phyloP scores from a whole-genome alignment of 1,284 basidiomycete species.

The Prillingera fragicola region DNA sequence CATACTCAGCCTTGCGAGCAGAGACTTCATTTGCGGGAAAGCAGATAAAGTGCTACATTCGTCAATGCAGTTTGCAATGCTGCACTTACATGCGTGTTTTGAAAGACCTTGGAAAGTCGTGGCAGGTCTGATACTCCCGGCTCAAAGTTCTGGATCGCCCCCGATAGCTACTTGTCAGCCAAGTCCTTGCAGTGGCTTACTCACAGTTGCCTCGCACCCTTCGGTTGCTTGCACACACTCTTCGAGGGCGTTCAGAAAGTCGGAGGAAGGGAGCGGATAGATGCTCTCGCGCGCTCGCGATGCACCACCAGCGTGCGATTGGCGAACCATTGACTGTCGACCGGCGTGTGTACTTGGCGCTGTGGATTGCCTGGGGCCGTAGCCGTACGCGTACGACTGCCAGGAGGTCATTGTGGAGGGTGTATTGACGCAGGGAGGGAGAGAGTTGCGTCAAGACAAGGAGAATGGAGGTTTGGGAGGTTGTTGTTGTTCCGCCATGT shows the following conservation, averaged over 20 bases:
- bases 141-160: slow-evolving; percentile 24
- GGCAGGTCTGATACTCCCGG: slow-evolving; percentile 41
- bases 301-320: too few relatives aligned
- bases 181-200: neutral
- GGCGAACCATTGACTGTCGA: too few relatives aligned
- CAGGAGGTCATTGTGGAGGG: too few relatives aligned
- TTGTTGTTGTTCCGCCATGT: too few relatives aligned
- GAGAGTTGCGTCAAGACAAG: too few relatives aligned
- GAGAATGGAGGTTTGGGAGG: too few relatives aligned
- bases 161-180: slow-evolving; percentile 11
- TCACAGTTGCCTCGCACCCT: slow-evolving; percentile 24
- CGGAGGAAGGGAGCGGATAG: slow-evolving; percentile 23
- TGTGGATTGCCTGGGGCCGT: too few relatives aligned
- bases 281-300: slow-evolving; percentile 22
- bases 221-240: slow-evolving; percentile 44
- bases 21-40: slow-evolving; percentile 38
- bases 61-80: too few relatives aligned
- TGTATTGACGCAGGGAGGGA: too few relatives aligned
- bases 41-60: slow-evolving; percentile 40
- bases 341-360: too few relatives aligned
- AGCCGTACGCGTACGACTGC: too few relatives aligned
- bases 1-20: slow-evolving; percentile 35
- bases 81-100: slow-evolving; percentile 39
- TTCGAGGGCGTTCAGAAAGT: slow-evolving; percentile 39
- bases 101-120: slow-evolving; percentile 36